A percentile compares a stretch with the other conserved stretches of the same genome.
Conservation (phyloP, 345 rosid genomes). For the Lumnitzera racemosa region DNA sequence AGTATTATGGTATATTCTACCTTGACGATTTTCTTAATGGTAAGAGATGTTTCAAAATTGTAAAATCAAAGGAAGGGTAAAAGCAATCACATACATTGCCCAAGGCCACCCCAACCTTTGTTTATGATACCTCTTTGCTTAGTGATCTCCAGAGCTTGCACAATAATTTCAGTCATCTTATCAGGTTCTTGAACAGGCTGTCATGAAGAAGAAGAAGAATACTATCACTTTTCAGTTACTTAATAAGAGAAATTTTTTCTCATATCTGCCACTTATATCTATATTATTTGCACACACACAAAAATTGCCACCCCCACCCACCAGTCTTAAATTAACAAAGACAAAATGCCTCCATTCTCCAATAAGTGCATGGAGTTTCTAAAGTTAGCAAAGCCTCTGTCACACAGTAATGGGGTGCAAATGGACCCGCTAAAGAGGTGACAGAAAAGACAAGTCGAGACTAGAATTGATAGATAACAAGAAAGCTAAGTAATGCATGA, state of each 20-base stretch:
- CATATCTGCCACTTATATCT: background rate
- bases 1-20: too few species aligned
- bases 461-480: too few species aligned
- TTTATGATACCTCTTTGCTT: conserved; percentile 60
- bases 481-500: too few species aligned
- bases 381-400: too few species aligned
- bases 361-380: too few species aligned
- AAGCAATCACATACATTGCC: conserved; percentile 34
- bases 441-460: too few species aligned
- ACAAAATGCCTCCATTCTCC: background rate
- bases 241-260: background rate
- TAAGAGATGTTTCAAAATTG: background rate
- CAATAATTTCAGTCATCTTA: conserved; percentile 53
- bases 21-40: background rate
- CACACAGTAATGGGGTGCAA: too few species aligned
- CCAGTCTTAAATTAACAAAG: background rate
- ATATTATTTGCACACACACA: background rate
- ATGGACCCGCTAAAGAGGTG: too few species aligned
- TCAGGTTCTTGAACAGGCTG: conserved; percentile 63
- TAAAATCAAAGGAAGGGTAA: background rate
- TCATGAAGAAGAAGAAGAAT: background rate
- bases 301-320: background rate
- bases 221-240: too few species aligned
- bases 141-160: conserved; percentile 43
- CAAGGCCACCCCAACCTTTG: conserved; percentile 79